A percentile compares a stretch with the other conserved stretches of the same genome.
These are phyloP conservation scores for Pleomassaria siparia DNA, from an alignment of 2,329 filamentous ascomycete species.

Conservation along the genomic window DNA sequence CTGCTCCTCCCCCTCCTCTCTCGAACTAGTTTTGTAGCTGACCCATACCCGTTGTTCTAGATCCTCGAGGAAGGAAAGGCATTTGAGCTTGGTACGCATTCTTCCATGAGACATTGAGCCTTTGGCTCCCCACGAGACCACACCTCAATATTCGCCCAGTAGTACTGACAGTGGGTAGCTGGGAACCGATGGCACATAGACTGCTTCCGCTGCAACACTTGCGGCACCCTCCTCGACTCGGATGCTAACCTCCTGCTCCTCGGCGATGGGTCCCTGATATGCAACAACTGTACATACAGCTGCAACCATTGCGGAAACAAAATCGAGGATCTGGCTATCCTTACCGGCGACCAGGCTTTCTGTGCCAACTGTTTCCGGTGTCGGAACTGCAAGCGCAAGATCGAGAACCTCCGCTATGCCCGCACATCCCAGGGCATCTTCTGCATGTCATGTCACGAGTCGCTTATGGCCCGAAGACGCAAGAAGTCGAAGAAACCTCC, in stretches of 20 bases:
- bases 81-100: slow-evolving; percentile 82
- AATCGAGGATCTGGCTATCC: slow-evolving; percentile 95
- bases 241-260: slow-evolving; percentile 96
- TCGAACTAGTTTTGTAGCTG: slow-evolving; percentile 6
- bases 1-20: slow-evolving; percentile 5
- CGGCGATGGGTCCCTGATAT: slow-evolving; percentile 96
- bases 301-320: slow-evolving; percentile 96
- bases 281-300: slow-evolving; percentile 99
- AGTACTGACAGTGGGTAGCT: slow-evolving; percentile 57
- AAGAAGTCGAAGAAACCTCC: slow-evolving; percentile 71
- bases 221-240: slow-evolving; percentile 92
- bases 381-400: slow-evolving; percentile 97
- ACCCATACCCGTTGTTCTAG: slow-evolving; percentile 52
- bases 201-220: slow-evolving; percentile 97
- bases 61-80: slow-evolving; percentile 98
- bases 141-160: background rate
- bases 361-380: slow-evolving; percentile 97
- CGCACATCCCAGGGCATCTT: slow-evolving; percentile 98
- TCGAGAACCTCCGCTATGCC: slow-evolving; percentile 96
- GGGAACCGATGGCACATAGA: slow-evolving; percentile 98
- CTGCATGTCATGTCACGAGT: slow-evolving; percentile 98
- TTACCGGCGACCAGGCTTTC: slow-evolving; percentile 97
- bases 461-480: slow-evolving; percentile 85
- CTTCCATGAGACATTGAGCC: slow-evolving; percentile 18
- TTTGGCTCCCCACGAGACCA: slow-evolving; percentile 15